These are phyloP conservation scores for Colletotrichum graminicola DNA, from an alignment of 2,329 filamentous ascomycete species.

Conservation along the genomic window DNA sequence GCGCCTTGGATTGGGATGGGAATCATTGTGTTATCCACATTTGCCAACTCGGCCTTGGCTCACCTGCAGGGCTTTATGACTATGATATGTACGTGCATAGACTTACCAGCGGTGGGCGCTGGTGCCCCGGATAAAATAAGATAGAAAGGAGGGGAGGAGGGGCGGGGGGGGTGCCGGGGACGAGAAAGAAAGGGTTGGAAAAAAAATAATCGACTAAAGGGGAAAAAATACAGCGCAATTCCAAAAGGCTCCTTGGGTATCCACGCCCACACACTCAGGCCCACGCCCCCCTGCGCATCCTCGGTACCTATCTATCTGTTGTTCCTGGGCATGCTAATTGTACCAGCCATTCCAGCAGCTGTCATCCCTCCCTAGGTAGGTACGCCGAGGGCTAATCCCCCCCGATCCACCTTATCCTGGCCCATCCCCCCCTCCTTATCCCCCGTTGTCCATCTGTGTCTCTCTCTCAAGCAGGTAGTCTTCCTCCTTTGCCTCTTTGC, in stretches of 20 bases:
- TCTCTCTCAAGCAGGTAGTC: constrained; percentile 2
- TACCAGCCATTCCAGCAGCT: constrained; percentile 35
- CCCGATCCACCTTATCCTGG: constrained; percentile 9
- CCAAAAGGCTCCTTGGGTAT: neutral
- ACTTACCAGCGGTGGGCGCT: neutral
- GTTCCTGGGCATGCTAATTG: constrained; percentile 32
- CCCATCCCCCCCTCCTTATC: constrained; percentile 21
- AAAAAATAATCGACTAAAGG: neutral
- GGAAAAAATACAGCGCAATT: neutral
- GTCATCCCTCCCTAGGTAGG: neutral
- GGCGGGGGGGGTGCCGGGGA: constrained; percentile 8
- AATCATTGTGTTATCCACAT: neutral
- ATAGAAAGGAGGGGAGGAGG: neutral
- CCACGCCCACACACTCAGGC: neutral
- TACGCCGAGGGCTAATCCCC: constrained; percentile 16
- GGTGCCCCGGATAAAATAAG: neutral
- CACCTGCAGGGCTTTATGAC: constrained; percentile 26
- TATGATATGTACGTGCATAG: neutral
- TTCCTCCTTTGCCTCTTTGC: constrained; percentile 18
- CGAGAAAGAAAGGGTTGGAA: neutral
- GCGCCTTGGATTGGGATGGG: neutral
- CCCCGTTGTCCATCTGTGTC: neutral
- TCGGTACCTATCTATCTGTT: neutral
- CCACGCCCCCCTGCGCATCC: constrained; percentile 8
- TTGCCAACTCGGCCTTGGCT: constrained; percentile 29